Evolutionary conservation across 2,329 filamentous ascomycete species (phyloP).

Genomic region (Fonsecaea pugnacius): DNA sequence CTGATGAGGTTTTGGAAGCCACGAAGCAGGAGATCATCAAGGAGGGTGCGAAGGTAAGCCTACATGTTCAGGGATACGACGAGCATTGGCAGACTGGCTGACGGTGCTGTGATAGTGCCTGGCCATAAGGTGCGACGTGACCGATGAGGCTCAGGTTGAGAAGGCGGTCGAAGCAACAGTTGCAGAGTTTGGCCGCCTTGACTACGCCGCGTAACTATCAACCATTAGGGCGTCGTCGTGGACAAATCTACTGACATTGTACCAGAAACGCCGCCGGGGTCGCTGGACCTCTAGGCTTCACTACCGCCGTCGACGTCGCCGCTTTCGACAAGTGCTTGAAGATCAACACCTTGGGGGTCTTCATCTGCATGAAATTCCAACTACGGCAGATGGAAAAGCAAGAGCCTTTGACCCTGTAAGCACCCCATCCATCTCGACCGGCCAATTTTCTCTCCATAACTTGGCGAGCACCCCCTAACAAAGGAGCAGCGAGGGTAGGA

Average conservation of each 20-base stretch:
- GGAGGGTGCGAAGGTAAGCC: no score
- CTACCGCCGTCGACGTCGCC: slow-evolving; percentile 52
- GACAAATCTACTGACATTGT: no score
- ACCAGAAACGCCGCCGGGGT: slow-evolving; percentile 58
- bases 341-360: slow-evolving; percentile 61
- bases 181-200: slow-evolving; percentile 57
- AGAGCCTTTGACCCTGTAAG: slow-evolving; percentile 32
- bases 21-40: no score
- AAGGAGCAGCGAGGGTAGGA: slow-evolving; percentile 41
- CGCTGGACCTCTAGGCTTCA: slow-evolving; percentile 48
- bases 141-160: slow-evolving; percentile 4
- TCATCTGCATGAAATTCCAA: slow-evolving; percentile 64
- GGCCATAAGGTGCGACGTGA: not conserved
- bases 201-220: slow-evolving; percentile 51
- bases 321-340: slow-evolving; percentile 58
- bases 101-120: not conserved
- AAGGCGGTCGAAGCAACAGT: slow-evolving; percentile 39
- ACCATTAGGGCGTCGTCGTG: not conserved
- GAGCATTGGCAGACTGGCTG: no score
- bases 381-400: slow-evolving; percentile 57
- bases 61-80: no score
- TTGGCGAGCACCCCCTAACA: not conserved
- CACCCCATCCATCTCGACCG: slow-evolving; percentile 41
- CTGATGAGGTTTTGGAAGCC: no score
- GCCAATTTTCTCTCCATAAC: not conserved